Evolutionary conservation across 345 rosid genomes (phyloP), one percentile per base, ranked within the genome.

Genomic region (Erysimum cheiranthoides): DNA sequence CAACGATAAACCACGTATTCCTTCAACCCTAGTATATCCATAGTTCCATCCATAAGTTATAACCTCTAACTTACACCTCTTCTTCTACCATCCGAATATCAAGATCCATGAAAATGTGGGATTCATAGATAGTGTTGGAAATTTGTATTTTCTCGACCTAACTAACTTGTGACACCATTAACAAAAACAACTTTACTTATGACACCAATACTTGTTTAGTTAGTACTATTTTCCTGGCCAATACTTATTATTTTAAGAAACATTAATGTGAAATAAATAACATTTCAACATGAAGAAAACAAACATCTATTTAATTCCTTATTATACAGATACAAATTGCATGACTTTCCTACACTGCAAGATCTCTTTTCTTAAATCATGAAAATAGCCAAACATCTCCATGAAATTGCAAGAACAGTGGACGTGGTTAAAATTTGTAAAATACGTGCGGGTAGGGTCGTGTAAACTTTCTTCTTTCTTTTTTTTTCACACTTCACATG

Each of bases 401-500:
- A 25, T 34, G 59, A 62, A 45, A 52, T 13, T 52, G 4, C 70
- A 69, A 53, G 70, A 76, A 68, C 10, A 68, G 5, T 51, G 74
- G 30, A 59, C 30, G 45, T 67, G 46, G 11, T 21, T 21, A 64
- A 59, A 16, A 10, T 36, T 66, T 67, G 51, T 35, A 47, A 66
- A 35, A 36, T 58, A 36, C 78, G 60, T 74, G 78, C 77, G 64
- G 64, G 56, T 63, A 31, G 18, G 54, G 46, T 39, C 61, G 42
- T 35, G 6, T 47, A 47, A 66, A 5, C 0, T 43, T 30, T 63
- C 32, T 30, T 45, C n/a, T 28, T 10, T 45, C 36, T 54, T 27
- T 25, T 54, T 27, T 25, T 11, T 63, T 71, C 76, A 71, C 56
- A 62, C 66, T 70, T 76, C 80, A 77, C 67, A 61, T 64, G 76